Evolutionary conservation across 2,329 filamentous ascomycete genomes (phyloP), one percentile per base, ranked within the genome.

Genomic region (Apiospora koreana): DNA sequence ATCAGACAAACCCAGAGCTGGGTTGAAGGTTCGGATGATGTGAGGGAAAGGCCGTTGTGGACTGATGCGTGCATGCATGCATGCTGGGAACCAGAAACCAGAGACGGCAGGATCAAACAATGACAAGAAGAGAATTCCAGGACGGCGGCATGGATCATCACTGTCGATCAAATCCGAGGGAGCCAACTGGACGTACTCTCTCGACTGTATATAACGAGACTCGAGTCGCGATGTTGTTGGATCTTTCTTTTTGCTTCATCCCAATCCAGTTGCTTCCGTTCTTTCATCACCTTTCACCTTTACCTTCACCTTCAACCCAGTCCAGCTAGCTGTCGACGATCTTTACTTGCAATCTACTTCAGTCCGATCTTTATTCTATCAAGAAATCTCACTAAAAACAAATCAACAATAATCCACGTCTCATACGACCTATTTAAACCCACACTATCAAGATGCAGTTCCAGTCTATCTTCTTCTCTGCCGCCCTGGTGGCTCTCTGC

Each of bases 251-350:
- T 35, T 58, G 48, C 48, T 58, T 21, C 50, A n/a, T 58, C 50
- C 46, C 46, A 50, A 25, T 50, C 50, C 50, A 58, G 28, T 58
- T 35, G 43, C 16, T 28, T 58, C 21, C 50, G 18, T 58, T 58
- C 50, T 58, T 21, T 58, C 28, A 18, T 35, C 50, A 54, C 48
- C 48, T 25, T 38, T 7, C 18, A 58, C 25, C 25, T 28, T 31
- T 54, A 35, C 18, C 28, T 31, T 9, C 25, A 35, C 43, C 35
- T n/a, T 10, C 48, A 18, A 43, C 41, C 50, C 50, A 35, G 50
- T 58, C 50, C 50, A 58, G 50, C 50, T 58, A 58, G 50, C 50
- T 58, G 50, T 58, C 50, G 50, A 58, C 50, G 50, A 21, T 58
- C 50, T 58, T 58, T 58, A n/a, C 50, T 35, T 4, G 4, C 35